Base-by-base conservation (phyloP, 768 basidiomycete genomes). In the Megacollybia marginata region DNA sequence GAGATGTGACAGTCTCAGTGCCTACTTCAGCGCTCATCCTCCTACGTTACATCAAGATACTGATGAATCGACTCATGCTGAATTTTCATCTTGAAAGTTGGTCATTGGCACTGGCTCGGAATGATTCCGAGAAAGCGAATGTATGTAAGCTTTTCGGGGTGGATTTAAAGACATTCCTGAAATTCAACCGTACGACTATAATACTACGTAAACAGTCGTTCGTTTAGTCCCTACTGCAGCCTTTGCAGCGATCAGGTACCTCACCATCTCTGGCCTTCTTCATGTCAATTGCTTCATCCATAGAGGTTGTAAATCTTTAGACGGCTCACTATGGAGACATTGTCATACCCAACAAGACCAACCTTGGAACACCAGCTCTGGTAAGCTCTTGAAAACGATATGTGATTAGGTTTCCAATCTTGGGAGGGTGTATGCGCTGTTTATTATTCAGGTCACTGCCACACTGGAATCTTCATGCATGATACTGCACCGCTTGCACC, bases 351-450 rank as follows among this genome's bases (percentile, higher is more conserved):
- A 23, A 19, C 7, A 6, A 9, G 34, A 48, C 64, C 19, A 51
- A 78, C 79, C 80, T 67, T n/a, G 80, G 79, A 3, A 78, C 74
- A 2, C 76, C 75, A 54, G 77, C 74, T 51, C 65, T 70, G 1
- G 79, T 80, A 15, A 82, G 62, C 57, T 81, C 80, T 55, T 80
- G 79, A 59, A 81, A 82, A 32, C 78, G 70, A 62, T 82, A 82
- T 0, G 68, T 68, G 32, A 82, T 74, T 50, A 82, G 80, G 1
- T 71, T 60, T 5, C 79, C 79, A 32, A 79, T 59, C 54, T 74
- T 73, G 4, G 79, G 79, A n/a, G 80, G 79, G 34, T 69, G 69
- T 50, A 66, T 66, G 50, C 80, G 73, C 50, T 74, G 75, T 51
- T 74, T 75, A 57, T 81, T 78, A 12, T 65, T 72, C 36, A 82